Evolutionary conservation across 139 green algal genomes (phyloP).

Genomic region (Deuterostichococcus epilithicus): DNA sequence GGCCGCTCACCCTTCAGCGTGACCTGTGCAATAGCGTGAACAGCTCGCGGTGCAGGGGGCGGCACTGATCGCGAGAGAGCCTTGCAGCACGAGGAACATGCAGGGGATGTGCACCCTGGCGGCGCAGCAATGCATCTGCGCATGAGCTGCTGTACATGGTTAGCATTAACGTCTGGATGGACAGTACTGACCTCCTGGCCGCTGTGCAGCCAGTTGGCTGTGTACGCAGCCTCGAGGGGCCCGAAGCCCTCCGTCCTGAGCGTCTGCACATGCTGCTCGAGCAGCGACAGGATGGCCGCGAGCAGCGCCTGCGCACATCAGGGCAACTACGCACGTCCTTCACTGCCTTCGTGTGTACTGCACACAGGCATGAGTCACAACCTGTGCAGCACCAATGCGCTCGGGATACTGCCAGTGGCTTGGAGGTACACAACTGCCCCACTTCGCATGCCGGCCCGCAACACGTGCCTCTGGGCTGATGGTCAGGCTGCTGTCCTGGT

Average conservation of each 20-base stretch:
- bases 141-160: too few relatives aligned
- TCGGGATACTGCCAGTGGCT: too few relatives aligned
- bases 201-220: conserved; percentile 74
- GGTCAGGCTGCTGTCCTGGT: background rate
- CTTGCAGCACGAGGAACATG: too few relatives aligned
- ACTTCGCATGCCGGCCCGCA: too few relatives aligned
- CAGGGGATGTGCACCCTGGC: too few relatives aligned
- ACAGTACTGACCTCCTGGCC: conserved; percentile 50
- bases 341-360: background rate
- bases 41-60: too few relatives aligned
- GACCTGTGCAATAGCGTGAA: too few relatives aligned
- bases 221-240: conserved; percentile 65
- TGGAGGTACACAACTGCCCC: too few relatives aligned
- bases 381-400: background rate
- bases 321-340: background rate
- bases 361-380: background rate
- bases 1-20: conserved; percentile 32
- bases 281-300: conserved; percentile 38
- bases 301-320: conserved; percentile 30
- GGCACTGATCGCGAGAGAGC: too few relatives aligned
- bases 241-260: conserved; percentile 64
- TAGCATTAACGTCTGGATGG: background rate
- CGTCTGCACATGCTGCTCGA: conserved; percentile 54
- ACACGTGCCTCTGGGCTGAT: conserved; percentile 21
- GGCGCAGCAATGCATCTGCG: too few relatives aligned